Evolutionary conservation across 352 stramenopile genomes (phyloP).

Genomic region (Globisporangium radiosum): DNA sequence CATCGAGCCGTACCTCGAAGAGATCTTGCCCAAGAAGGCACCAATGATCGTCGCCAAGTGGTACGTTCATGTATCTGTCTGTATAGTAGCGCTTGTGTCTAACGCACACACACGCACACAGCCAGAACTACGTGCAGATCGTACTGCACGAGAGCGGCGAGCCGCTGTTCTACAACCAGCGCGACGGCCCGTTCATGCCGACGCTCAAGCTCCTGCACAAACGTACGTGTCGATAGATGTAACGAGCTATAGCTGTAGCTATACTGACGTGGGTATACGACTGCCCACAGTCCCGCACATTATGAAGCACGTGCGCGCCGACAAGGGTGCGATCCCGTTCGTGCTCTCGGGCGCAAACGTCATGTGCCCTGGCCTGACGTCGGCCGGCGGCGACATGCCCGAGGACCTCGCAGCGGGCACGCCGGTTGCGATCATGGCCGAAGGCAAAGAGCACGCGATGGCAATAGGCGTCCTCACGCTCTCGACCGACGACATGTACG

Average conservation of each 20-base stretch:
- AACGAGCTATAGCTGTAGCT: background rate
- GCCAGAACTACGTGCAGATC: conserved; percentile 87
- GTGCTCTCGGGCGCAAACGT: conserved; percentile 97
- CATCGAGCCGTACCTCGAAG: conserved; percentile 84
- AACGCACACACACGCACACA: conserved; percentile 15
- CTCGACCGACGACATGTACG: conserved; percentile 94
- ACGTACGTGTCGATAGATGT: conserved; percentile 27
- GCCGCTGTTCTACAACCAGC: conserved; percentile 95
- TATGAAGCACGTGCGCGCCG: conserved; percentile 91
- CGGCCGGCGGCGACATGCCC: conserved; percentile 90
- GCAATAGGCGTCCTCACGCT: conserved; percentile 96
- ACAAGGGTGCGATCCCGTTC: conserved; percentile 98
- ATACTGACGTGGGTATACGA: background rate
- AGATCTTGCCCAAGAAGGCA: conserved; percentile 93
- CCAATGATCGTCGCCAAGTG: conserved; percentile 90
- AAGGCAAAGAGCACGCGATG: conserved; percentile 96
- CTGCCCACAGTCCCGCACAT: conserved; percentile 71
- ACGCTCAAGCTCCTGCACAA: conserved; percentile 95
- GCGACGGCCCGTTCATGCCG: conserved; percentile 96
- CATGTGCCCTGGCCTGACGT: conserved; percentile 98
- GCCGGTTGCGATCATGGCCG: conserved; percentile 94
- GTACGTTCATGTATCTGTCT: conserved; percentile 24
- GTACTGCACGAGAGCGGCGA: conserved; percentile 82
- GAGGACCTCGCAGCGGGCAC: conserved; percentile 78
- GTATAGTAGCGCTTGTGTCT: background rate